Conservation (phyloP, 2,329 filamentous ascomycete species). For the Tolypocladium cylindrosporum region DNA sequence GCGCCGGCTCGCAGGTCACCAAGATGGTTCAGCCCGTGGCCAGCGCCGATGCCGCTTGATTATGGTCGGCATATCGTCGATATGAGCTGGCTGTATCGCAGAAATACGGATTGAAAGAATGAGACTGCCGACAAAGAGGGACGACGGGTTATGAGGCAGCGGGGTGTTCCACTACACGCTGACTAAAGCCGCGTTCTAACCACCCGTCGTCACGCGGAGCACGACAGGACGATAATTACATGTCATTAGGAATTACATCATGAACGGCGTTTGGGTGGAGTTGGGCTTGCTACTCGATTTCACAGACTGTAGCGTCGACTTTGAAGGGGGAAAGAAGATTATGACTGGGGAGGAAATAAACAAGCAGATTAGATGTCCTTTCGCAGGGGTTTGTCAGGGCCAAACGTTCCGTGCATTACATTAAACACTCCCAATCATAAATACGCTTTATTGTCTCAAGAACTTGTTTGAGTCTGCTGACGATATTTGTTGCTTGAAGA, state of each 20-base stretch:
- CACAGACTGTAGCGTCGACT: background rate
- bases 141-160: background rate
- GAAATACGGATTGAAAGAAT: background rate
- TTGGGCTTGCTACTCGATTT: background rate
- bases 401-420: background rate
- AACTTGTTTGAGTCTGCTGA: background rate
- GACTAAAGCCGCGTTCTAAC: background rate
- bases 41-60: conserved; percentile 72
- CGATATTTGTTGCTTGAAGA: background rate
- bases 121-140: background rate
- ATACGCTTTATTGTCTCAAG: background rate
- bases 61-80: background rate
- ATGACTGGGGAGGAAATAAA: background rate
- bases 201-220: no score
- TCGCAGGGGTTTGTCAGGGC: background rate
- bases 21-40: conserved; percentile 70
- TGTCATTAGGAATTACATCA: conserved; percentile 1
- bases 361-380: conserved; percentile 2
- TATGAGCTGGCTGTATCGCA: background rate
- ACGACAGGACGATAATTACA: background rate
- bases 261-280: conserved; percentile 4
- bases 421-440: background rate
- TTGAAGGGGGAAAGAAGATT: background rate
- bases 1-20: conserved; percentile 78
- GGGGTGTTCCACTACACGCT: background rate